Base-by-base conservation (phyloP, 2,329 filamentous ascomycete genomes). In the Cadophora luteo-olivacea region DNA sequence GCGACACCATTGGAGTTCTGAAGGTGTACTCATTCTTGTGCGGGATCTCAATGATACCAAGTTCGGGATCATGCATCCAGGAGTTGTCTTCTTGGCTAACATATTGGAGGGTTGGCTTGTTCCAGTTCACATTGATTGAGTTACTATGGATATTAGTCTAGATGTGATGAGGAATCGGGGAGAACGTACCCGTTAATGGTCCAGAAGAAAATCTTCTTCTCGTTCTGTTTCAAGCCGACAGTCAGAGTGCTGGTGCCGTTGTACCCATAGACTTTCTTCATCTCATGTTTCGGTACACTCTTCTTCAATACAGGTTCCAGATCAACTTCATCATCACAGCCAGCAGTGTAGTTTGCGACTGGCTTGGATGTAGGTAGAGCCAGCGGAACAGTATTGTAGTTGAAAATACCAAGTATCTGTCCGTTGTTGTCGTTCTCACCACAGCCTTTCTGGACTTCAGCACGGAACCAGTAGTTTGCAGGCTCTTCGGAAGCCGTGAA, bases 381-480 rank as follows among this genome's bases (percentile, higher is more conserved):
- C 19, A 64, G 25, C 22, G 51, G 19, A 33, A 69, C 60, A 36
- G 61, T 65, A 9, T 62, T 36, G 54, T 74, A 73, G 19, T 66
- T 61, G 48, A 72, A 66, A n/a, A 73, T 73, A 24, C 57, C 64
- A 2, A 64, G 38, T 25, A 70, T 71, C 22, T 70, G 71, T 7
- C 61, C 65, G 52, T 69, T 69, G 48, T 71, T 69, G 48, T 51
- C 38, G 29, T 72, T 73, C 8, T 14, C 22, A 16, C 63, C 68
- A 57, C 69, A 72, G 22, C 61, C 68, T 6, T 58, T 55, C 51
- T 67, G 57, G 9, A 68, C 45, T 36, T 67, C 58, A 8, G 68
- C 66, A 11, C 86, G 89, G 73, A 86, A 87, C 8, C 85, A 80
- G 16, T 81, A 80, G 22, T 80, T 80, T 2, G 80, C 73, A 16